phyloP scores from a whole-genome alignment of 345 rosid genomes.

The Raphanus raphanistrum region DNA sequence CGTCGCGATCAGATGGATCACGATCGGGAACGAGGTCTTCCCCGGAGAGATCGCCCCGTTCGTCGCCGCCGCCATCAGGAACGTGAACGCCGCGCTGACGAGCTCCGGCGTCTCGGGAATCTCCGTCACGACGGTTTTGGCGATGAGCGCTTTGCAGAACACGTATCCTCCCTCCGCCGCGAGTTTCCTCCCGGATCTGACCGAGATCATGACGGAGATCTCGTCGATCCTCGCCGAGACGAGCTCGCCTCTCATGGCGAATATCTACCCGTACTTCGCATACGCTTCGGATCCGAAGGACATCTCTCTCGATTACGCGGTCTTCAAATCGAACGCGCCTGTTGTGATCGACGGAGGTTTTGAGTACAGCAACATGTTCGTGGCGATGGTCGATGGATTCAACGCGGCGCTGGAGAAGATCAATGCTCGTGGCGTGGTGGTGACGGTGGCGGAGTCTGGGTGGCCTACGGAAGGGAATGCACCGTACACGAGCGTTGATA shows the following conservation, averaged over 20 bases:
- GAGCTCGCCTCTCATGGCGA: conserved; percentile 40
- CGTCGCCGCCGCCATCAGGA: conserved; percentile 35
- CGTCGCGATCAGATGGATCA: conserved; percentile 32
- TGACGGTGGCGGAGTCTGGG: conserved; percentile 23
- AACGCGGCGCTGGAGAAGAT: conserved; percentile 33
- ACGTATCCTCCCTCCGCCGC: conserved; percentile 46
- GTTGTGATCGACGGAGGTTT: conserved; percentile 32
- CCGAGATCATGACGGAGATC: conserved; percentile 22
- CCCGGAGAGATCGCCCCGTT: conserved; percentile 25
- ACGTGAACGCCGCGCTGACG: conserved; percentile 21
- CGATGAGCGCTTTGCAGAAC: conserved; percentile 6
- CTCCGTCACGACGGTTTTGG: conserved; percentile 37
- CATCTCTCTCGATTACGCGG: conserved; percentile 38
- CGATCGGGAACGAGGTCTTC: conserved; percentile 44
- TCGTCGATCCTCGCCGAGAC: conserved; percentile 7
- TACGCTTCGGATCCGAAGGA: conserved; percentile 34
- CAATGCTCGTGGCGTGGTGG: conserved; percentile 22
- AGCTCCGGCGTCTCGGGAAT: not conserved
- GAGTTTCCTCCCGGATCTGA: conserved; percentile 16
- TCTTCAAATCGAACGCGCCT: conserved; percentile 9
- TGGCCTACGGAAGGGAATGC: conserved; percentile 27
- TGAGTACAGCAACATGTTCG: conserved; percentile 40
- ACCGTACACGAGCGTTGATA: conserved; percentile 20
- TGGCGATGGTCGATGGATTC: conserved; percentile 41
- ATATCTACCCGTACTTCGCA: conserved; percentile 50